A percentile compares a stretch with the other conserved stretches of the same genome.
These are phyloP conservation scores for Pholiota adiposa DNA, from an alignment of 1,284 basidiomycete genomes.

Conservation along the genomic window DNA sequence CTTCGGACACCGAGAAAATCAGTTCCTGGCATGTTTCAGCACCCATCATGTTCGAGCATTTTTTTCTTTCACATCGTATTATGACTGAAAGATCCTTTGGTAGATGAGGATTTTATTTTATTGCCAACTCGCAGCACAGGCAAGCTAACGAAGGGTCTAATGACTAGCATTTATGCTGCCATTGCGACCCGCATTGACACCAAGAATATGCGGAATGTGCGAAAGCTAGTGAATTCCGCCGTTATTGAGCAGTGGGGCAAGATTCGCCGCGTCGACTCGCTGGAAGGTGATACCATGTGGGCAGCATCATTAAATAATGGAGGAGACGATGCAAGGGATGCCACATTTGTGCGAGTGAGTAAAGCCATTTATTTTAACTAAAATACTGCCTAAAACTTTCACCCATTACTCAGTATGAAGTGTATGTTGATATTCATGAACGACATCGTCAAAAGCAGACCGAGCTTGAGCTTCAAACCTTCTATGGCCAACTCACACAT, in stretches of 20 bases:
- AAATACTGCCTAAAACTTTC: not conserved
- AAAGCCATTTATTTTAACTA: not conserved
- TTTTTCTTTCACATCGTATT: not conserved
- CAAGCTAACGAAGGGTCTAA: not conserved
- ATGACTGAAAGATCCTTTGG: not conserved
- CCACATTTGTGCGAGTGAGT: slow-evolving; percentile 31
- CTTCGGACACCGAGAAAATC: not conserved
- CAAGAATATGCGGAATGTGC: not conserved
- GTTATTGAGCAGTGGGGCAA: slow-evolving; percentile 30
- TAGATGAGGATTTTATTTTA: not conserved
- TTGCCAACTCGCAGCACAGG: not conserved
- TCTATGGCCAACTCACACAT: slow-evolving; percentile 27
- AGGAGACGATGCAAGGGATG: slow-evolving; percentile 24
- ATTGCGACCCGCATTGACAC: not conserved
- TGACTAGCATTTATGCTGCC: not conserved
- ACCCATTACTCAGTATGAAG: slow-evolving; percentile 28
- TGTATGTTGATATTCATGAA: slow-evolving; percentile 28
- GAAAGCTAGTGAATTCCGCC: slow-evolving; percentile 4
- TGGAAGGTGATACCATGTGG: slow-evolving; percentile 33
- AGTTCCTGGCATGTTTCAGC: not conserved
- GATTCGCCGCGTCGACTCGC: slow-evolving; percentile 26
- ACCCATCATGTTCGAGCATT: not conserved
- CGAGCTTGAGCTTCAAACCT: slow-evolving; percentile 14
- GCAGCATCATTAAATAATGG: slow-evolving; percentile 9
- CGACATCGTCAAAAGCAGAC: not conserved